These are phyloP conservation scores for Alternaria sp. DNA, from an alignment of 2,329 filamentous ascomycete species.

Conservation along the genomic window DNA sequence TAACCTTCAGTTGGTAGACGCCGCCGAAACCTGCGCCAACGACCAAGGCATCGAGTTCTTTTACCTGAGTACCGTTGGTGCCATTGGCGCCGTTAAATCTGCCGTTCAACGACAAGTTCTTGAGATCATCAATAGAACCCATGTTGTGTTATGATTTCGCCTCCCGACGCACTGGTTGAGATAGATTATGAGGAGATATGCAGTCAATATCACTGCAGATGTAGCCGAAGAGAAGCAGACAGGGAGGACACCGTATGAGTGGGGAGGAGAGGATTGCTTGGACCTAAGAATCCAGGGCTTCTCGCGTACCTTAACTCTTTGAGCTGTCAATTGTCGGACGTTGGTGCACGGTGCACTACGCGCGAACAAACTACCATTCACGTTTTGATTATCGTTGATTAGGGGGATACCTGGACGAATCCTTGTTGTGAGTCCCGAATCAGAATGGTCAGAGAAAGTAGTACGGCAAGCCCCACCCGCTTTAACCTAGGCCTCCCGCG, in stretches of 20 bases:
- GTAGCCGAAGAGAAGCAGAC: background rate
- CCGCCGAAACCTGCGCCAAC: conserved; percentile 42
- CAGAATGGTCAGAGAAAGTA: background rate
- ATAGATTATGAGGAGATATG: background rate
- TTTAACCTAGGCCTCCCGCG: background rate
- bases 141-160: background rate
- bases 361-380: background rate
- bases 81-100: background rate
- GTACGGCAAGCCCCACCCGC: background rate
- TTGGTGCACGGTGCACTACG: background rate
- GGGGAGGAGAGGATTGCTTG: background rate
- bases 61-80: background rate
- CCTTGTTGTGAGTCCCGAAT: background rate
- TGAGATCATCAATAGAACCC: conserved; percentile 9
- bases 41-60: conserved; percentile 35
- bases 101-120: conserved; percentile 1
- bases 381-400: background rate
- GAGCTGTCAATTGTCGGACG: background rate
- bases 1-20: conserved; percentile 35
- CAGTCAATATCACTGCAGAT: background rate
- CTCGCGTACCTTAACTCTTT: background rate
- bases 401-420: background rate
- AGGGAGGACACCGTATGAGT: background rate
- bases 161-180: background rate
- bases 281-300: background rate